These are phyloP conservation scores for Maudiozyma pseudohumilis DNA, from an alignment of 805 yeast species.

Conservation along the genomic window DNA sequence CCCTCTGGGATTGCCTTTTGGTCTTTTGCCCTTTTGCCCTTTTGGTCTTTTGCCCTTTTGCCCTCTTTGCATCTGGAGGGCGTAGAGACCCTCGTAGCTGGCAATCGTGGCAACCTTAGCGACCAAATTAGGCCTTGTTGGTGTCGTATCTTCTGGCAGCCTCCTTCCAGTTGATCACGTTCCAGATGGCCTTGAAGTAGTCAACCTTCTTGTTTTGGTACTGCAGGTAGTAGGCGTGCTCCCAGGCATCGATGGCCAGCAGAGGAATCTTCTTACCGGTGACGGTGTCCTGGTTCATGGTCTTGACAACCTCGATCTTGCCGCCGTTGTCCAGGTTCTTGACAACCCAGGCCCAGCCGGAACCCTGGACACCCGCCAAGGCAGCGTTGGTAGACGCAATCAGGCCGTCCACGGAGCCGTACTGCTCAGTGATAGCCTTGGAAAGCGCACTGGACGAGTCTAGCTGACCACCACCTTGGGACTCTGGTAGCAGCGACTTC, in stretches of 20 bases:
- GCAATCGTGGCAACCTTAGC: neutral
- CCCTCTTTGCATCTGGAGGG: too few species aligned
- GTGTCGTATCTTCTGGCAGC: slow-evolving; percentile 61
- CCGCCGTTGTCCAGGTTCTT: slow-evolving; percentile 69
- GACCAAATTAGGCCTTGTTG: slow-evolving; percentile 1
- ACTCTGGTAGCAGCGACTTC: slow-evolving; percentile 74
- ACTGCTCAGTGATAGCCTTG: slow-evolving; percentile 50
- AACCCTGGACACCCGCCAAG: slow-evolving; percentile 85
- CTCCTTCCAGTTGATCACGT: slow-evolving; percentile 87
- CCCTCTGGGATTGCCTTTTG: too few species aligned
- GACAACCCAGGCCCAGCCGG: slow-evolving; percentile 91
- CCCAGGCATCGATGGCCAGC: slow-evolving; percentile 93
- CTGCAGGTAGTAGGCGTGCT: slow-evolving; percentile 90
- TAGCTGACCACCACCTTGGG: slow-evolving; percentile 66
- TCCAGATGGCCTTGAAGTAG: slow-evolving; percentile 91
- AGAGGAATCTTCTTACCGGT: slow-evolving; percentile 60
- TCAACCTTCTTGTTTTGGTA: slow-evolving; percentile 86
- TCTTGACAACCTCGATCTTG: slow-evolving; percentile 62
- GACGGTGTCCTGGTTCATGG: slow-evolving; percentile 81
- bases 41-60: too few species aligned
- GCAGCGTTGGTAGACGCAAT: slow-evolving; percentile 52
- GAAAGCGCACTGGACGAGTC: slow-evolving; percentile 40
- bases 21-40: too few species aligned
- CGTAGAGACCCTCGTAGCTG: too few species aligned
- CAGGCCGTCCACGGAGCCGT: slow-evolving; percentile 64